A percentile compares a stretch with the other conserved stretches of the same genome.
phyloP scores from a whole-genome alignment of 1,284 basidiomycete genomes.

The Cryptococcus sp. region DNA sequence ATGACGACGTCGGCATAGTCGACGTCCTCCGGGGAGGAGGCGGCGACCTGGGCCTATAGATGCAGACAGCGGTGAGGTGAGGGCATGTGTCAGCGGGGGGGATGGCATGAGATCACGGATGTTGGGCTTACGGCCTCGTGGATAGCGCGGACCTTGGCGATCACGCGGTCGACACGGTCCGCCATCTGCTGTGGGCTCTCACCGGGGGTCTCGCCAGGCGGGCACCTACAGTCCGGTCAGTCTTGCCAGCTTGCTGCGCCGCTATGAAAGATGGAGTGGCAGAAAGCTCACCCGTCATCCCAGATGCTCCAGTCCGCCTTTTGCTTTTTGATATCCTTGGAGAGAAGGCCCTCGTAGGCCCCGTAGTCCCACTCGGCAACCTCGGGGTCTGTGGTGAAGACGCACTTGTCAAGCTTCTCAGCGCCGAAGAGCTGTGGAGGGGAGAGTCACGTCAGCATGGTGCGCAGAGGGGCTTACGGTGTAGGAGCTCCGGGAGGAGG shows the following conservation, averaged over 20 bases:
- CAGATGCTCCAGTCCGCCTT: constrained; percentile 75
- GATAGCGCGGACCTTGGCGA: constrained; percentile 69
- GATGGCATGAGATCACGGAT: too few species aligned
- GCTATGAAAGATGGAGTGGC: not conserved
- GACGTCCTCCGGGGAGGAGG: constrained; percentile 25
- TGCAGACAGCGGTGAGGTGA: not conserved
- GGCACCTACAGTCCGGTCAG: constrained; percentile 65
- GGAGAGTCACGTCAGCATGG: constrained; percentile 45
- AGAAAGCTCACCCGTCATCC: constrained; percentile 63
- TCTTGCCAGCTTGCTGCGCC: not conserved
- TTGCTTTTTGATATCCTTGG: constrained; percentile 66
- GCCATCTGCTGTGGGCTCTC: constrained; percentile 78
- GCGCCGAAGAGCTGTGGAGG: constrained; percentile 42
- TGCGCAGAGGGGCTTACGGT: too few species aligned
- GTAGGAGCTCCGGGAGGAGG: too few species aligned
- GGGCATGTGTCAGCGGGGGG: not conserved
- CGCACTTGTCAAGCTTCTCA: constrained; percentile 30
- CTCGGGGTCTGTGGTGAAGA: constrained; percentile 40
- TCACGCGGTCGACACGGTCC: constrained; percentile 69
- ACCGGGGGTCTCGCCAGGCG: constrained; percentile 60
- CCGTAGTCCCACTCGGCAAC: constrained; percentile 83
- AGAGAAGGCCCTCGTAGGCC: constrained; percentile 76
- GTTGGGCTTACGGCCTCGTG: constrained; percentile 64
- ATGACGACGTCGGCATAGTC: constrained; percentile 48
- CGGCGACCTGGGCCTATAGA: constrained; percentile 25